phyloP scores from a whole-genome alignment of 768 basidiomycete species.

The Boletus sensibilis region DNA sequence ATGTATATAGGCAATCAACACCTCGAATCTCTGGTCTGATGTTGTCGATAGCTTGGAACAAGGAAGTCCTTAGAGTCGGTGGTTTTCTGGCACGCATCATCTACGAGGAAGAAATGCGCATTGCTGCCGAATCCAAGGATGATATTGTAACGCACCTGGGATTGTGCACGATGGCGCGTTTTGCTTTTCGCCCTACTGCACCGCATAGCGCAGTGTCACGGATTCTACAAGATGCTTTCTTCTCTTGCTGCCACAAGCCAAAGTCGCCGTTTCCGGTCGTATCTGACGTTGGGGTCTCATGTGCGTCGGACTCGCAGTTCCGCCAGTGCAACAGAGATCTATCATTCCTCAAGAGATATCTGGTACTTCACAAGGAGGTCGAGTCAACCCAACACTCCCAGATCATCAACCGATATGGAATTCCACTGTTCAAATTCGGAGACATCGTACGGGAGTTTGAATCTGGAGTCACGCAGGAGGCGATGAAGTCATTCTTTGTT shows the following conservation, averaged over 20 bases:
- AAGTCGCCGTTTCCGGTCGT: constrained; percentile 12
- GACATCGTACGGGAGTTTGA: constrained; percentile 11
- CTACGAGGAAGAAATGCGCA: constrained; percentile 74
- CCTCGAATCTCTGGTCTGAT: background rate
- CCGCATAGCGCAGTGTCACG: constrained; percentile 30
- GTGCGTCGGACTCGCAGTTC: background rate
- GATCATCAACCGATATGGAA: background rate
- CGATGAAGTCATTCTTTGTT: constrained; percentile 1
- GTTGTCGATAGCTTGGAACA: constrained; percentile 70
- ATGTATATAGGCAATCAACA: constrained; percentile 22
- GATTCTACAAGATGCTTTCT: constrained; percentile 14
- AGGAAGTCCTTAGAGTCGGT: constrained; percentile 80
- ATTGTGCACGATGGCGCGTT: constrained; percentile 79
- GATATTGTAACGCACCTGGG: constrained; percentile 29
- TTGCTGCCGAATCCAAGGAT: background rate
- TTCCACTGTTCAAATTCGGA: background rate
- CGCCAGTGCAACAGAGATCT: background rate
- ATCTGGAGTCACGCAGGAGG: background rate
- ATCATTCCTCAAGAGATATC: constrained; percentile 4
- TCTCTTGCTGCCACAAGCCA: background rate
- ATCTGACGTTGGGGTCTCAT: constrained; percentile 1
- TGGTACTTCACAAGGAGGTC: constrained; percentile 4
- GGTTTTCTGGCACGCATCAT: constrained; percentile 79
- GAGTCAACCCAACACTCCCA: background rate
- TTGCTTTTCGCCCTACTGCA: constrained; percentile 50